A percentile compares a stretch with the other conserved stretches of the same genome.
Conservation (phyloP, 1,284 basidiomycete genomes). For the Pholiota adiposa region DNA sequence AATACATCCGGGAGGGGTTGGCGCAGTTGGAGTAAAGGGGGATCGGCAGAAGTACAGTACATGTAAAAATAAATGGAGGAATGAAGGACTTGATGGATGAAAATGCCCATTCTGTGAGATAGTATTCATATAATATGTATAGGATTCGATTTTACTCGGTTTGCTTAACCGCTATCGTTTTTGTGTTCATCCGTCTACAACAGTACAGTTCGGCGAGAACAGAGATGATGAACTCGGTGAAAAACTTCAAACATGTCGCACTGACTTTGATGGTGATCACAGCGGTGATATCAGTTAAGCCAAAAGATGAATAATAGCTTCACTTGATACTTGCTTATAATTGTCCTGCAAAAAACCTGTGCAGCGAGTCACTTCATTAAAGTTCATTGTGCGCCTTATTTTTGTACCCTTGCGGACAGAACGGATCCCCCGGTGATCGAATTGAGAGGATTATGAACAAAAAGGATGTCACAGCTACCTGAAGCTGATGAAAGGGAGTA, state of each 20-base stretch:
- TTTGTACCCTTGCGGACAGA: background rate
- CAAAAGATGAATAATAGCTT: too few relatives aligned
- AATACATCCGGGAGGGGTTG: slow-evolving; percentile 74
- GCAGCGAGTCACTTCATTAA: too few relatives aligned
- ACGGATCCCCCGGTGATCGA: background rate
- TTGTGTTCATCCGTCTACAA: too few relatives aligned
- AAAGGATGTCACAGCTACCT: background rate
- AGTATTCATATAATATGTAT: too few relatives aligned
- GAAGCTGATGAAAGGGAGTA: background rate
- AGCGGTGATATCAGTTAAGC: too few relatives aligned
- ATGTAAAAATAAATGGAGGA: background rate
- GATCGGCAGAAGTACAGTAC: background rate
- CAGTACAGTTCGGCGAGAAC: too few relatives aligned
- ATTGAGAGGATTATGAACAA: background rate
- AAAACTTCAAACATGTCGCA: background rate
- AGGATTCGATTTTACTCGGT: too few relatives aligned
- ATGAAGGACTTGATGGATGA: background rate
- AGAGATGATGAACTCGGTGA: too few relatives aligned
- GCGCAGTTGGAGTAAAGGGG: slow-evolving; percentile 42
- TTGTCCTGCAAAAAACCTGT: too few relatives aligned
- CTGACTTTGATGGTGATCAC: too few relatives aligned
- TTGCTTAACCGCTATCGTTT: too few relatives aligned
- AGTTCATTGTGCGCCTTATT: background rate
- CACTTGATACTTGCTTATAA: too few relatives aligned
- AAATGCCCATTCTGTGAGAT: background rate